A percentile compares a stretch with the other conserved stretches of the same genome.
phyloP scores from a whole-genome alignment of 2,329 filamentous ascomycete genomes.

The Myriosclerotinia scirpicola region DNA sequence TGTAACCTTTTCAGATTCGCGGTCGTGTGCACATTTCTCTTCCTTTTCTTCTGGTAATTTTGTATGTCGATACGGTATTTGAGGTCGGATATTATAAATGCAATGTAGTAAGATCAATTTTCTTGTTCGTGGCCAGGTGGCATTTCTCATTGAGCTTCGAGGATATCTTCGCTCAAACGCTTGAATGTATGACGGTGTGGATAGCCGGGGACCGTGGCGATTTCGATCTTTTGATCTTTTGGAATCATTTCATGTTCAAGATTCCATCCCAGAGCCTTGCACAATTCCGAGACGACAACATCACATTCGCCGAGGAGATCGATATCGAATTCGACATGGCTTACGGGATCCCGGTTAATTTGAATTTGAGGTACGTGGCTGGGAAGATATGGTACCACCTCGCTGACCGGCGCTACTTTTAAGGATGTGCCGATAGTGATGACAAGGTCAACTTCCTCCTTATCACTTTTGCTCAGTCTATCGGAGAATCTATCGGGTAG shows the following conservation, averaged over 20 bases:
- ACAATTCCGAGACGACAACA: constrained; percentile 82
- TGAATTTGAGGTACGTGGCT: constrained; percentile 85
- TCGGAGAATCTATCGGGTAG: constrained; percentile 81
- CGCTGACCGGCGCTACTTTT: constrained; percentile 92
- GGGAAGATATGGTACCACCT: constrained; percentile 80
- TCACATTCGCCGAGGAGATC: constrained; percentile 96
- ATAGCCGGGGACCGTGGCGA: constrained; percentile 51
- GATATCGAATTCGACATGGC: constrained; percentile 93
- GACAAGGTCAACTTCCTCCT: constrained; percentile 78
- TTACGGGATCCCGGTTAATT: constrained; percentile 79
- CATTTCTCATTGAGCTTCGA: neutral
- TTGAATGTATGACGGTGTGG: constrained; percentile 48
- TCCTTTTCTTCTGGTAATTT: neutral
- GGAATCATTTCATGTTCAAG: constrained; percentile 81
- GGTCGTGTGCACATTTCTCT: neutral
- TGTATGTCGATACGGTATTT: neutral
- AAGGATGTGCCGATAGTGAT: constrained; percentile 95
- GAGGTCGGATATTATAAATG: neutral
- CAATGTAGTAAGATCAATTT: neutral
- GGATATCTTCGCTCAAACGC: constrained; percentile 39
- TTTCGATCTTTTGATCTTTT: constrained; percentile 59
- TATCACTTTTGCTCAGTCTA: constrained; percentile 79
- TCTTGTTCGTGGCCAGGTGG: neutral
- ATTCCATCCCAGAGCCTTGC: constrained; percentile 76
- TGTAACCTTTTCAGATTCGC: neutral